Evolutionary conservation across 805 yeast species (phyloP), one percentile per base, ranked within the genome.

Genomic region (Cyberlindnera subsufficiens): DNA sequence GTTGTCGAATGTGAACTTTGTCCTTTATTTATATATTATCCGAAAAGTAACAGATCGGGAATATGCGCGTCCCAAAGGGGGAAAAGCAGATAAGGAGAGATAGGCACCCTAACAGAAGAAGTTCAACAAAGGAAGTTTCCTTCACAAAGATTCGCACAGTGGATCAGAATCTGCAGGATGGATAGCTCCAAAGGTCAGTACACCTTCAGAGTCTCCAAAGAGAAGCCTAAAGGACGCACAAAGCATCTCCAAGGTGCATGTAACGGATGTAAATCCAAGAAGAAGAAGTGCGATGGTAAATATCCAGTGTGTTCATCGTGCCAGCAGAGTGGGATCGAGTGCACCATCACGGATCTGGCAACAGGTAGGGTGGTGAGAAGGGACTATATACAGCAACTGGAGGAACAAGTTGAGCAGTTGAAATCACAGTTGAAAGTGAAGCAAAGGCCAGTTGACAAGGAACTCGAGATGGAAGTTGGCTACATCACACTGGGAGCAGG

Each of bases 211-310:
- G 38, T 44, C 29, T n/a, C 35, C 13, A 44, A 44, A 34, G 40
- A 25, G 32, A n/a, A 11, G 30, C 35, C n/a, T 7, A 39, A 11
- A 30, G 31, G 35, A 22, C 22, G 22, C 34, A 16, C 16, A 40
- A 60, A 59, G 32, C 65, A 64, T 37, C 65, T 56, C 29, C 68
- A 70, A 39, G 69, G 75, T 3, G 78, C 79, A 1, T 76, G 81
- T 50, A 72, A 71, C 46, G 54, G 74, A 31, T 75, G 80, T 51
- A 68, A 77, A 40, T 51, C 54, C 43, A 71, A 67, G 50, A 71
- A 75, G 52, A 67, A 72, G 51, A 70, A 68, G 50, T 75, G 81
- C 51, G 78, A 74, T 55, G 77, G 74, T 32, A 60, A 59, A 30
- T 72, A 73, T 50, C 80, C 81, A 1, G 55, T 61, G 37, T 75